Evolutionary conservation across 768 basidiomycete species (phyloP), one percentile per base, ranked within the genome.

Genomic region (Lactarius evosmus): DNA sequence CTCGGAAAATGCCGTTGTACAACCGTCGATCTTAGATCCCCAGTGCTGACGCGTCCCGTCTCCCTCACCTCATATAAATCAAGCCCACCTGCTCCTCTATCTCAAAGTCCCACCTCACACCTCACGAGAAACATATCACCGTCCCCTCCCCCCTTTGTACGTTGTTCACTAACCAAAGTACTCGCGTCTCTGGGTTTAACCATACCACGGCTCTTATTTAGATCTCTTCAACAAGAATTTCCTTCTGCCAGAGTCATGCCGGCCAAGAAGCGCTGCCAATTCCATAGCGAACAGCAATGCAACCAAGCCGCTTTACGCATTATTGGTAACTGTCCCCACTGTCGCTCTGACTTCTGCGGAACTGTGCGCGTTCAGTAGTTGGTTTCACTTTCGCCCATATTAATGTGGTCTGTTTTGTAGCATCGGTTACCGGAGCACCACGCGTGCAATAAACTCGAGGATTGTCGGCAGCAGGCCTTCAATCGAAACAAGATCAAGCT

Each of bases 361-460:
- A 78, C 81, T 64, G 91, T 92, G 69, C 74, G 89, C 82, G 17
- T 44, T 49, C 44, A 46, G 7, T 49, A 49, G 22, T 56, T 41
- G 17, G 14, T 60, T 16, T 59, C 59, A 7, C 14, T 41, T 25
- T 51, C 40, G 58, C 63, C 64, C 51, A 32, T 51, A 58, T 61
- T 70, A 49, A 70, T 46, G 61, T 67, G 60, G 29, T 49, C 62
- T 66, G 49, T 62, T 63, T 69, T 33, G 61, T 62, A 94, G 89
- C 93, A 95, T 73, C 89, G 93, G 65, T 81, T 95, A 67, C 92
- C 93, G 7, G 93, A 95, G 73, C 90, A 91, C 69, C 93, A 95
- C 74, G 82, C 82, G 60, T 95, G 93, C 78, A 82, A 84, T 68
- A 88, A 93, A 66, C 78, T 95, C 66, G 87, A 90, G 72, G 87